Conservation (phyloP, 2,329 filamentous ascomycete species). For the Phaeosphaeria sp. region DNA sequence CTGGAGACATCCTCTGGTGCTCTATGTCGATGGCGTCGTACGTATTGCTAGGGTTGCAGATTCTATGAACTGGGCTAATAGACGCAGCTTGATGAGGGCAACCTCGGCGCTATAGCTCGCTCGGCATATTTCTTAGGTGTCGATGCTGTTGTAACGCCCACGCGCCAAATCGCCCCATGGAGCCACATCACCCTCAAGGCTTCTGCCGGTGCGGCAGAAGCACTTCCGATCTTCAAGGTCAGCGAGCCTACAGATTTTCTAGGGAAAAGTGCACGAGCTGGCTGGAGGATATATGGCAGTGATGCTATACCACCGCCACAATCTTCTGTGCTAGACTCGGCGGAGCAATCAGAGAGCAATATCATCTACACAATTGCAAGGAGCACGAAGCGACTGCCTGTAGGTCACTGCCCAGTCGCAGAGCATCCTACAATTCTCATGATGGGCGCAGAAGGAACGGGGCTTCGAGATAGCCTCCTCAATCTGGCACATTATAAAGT, state of each 20-base stretch:
- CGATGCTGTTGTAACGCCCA: slow-evolving; percentile 80
- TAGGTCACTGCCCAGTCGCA: slow-evolving; percentile 35
- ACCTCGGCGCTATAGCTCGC: slow-evolving; percentile 87
- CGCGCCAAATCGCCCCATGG: slow-evolving; percentile 72
- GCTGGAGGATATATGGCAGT: slow-evolving; percentile 86
- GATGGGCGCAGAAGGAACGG: slow-evolving; percentile 55
- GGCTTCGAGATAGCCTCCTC: slow-evolving; percentile 33
- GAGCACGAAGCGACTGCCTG: slow-evolving; percentile 23
- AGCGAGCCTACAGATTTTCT: slow-evolving; percentile 74
- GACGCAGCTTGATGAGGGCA: slow-evolving; percentile 76
- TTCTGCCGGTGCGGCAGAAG: slow-evolving; percentile 85
- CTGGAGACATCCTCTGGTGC: slow-evolving; percentile 70
- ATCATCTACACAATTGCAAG: slow-evolving; percentile 34
- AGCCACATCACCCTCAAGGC: slow-evolving; percentile 84
- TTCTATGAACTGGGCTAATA: slow-evolving; percentile 29
- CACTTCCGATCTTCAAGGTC: slow-evolving; percentile 74
- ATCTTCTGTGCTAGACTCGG: slow-evolving; percentile 2
- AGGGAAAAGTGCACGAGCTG: slow-evolving; percentile 67
- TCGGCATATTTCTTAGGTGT: slow-evolving; percentile 91
- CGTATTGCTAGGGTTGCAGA: slow-evolving; percentile 3
- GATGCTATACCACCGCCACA: slow-evolving; percentile 45
- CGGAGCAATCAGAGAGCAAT: slow-evolving; percentile 29
- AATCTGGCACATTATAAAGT: slow-evolving; percentile 69
- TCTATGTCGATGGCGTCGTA: slow-evolving; percentile 74
- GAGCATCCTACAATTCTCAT: slow-evolving; percentile 75